Conservation (phyloP, 2,329 filamentous ascomycete genomes). For the Ceratocystis harringtonii region DNA sequence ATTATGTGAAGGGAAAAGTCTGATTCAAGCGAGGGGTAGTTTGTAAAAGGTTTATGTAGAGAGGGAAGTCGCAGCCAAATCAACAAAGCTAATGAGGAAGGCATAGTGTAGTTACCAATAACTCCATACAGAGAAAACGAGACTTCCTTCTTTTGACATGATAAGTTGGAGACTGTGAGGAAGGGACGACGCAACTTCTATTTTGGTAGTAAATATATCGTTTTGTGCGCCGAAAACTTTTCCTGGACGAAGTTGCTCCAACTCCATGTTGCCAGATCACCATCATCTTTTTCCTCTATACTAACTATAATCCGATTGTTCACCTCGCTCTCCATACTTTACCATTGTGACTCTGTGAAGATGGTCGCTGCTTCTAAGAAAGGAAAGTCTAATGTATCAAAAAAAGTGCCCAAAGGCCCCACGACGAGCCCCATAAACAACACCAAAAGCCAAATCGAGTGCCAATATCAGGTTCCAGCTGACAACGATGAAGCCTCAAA, state of each 20-base stretch:
- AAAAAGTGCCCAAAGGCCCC: not conserved
- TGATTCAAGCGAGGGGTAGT: not conserved
- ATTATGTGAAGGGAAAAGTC: not conserved
- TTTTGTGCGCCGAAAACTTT: not conserved
- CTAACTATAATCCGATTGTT: not conserved
- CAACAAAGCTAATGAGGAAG: not conserved
- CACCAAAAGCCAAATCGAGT: not conserved
- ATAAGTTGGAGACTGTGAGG: not conserved
- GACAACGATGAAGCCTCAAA: not conserved
- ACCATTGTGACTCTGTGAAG: not conserved
- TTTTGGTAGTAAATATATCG: not conserved
- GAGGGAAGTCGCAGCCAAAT: not conserved
- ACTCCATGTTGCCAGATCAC: not conserved
- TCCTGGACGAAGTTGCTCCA: not conserved
- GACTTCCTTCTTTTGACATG: not conserved
- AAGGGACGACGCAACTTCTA: not conserved
- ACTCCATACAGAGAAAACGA: not conserved
- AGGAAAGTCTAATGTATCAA: not conserved
- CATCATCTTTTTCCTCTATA: not conserved
- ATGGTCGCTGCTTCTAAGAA: not conserved
- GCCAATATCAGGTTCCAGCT: not conserved
- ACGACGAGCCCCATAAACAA: not conserved
- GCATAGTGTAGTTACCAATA: not conserved
- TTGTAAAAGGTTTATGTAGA: not conserved
- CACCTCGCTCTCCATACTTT: not conserved